Conservation (phyloP, 2,329 filamentous ascomycete species). For the Aspergillus neotritici region DNA sequence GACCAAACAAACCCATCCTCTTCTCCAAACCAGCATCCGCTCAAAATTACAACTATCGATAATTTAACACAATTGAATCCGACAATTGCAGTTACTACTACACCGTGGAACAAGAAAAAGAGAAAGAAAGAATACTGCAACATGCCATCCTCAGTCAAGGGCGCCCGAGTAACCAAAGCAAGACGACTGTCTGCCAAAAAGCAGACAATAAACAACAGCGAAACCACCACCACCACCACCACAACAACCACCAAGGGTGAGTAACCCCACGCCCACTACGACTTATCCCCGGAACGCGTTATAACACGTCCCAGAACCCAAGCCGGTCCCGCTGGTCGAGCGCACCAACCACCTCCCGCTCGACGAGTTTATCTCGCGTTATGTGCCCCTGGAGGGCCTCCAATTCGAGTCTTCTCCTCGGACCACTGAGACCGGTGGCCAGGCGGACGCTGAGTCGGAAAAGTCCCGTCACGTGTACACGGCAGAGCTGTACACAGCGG, state of each 20-base stretch:
- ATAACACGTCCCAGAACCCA: slow-evolving; percentile 10
- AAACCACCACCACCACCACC: slow-evolving; percentile 1
- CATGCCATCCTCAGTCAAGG: slow-evolving; percentile 19
- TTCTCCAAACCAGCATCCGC: too few relatives aligned
- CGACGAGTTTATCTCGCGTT: slow-evolving; percentile 34
- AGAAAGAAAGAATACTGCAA: background rate
- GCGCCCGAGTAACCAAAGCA: slow-evolving; percentile 20
- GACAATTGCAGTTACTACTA: background rate
- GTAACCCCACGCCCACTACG: background rate
- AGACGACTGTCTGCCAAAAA: too few relatives aligned
- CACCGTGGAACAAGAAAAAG: background rate
- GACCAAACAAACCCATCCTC: too few relatives aligned
- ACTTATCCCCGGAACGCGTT: slow-evolving; percentile 3
- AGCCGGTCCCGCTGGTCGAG: slow-evolving; percentile 34
- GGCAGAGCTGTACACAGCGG: slow-evolving; percentile 30
- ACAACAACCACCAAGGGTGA: background rate
- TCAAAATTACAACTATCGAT: too few relatives aligned
- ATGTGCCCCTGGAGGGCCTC: slow-evolving; percentile 20
- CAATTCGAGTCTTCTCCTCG: background rate
- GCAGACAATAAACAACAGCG: too few relatives aligned
- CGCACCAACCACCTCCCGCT: slow-evolving; percentile 38
- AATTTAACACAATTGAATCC: too few relatives aligned
- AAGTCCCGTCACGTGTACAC: slow-evolving; percentile 1
- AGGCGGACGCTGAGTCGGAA: too few relatives aligned
- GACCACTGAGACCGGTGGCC: too few relatives aligned